Base-by-base conservation (phyloP, 208 protist species). In the Borovskyia barvae region DNA sequence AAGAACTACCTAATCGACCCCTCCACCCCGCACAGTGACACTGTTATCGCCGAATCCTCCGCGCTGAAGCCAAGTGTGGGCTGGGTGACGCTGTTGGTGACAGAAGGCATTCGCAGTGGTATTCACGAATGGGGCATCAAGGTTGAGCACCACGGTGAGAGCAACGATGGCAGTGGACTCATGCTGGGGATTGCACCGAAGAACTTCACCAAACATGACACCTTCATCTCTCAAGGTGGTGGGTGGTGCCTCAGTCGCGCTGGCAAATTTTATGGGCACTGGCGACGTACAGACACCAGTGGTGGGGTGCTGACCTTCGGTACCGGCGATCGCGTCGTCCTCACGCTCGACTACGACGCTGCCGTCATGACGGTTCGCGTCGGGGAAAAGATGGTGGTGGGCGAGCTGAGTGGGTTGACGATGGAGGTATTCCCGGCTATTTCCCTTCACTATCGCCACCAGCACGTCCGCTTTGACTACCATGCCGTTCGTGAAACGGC, bases 201-300 rank as follows among this genome's bases (percentile, higher is more conserved):
- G 55, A 86, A 33, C 42, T 97, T 94, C 61, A 66, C 59, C 53
- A 94, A 94, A 64, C 95, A 91, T 64, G 92, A 97, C 68, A 95
- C 89, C 37, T 97, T 97, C 59, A 95, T 97, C 26, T 95, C 89
- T 0, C 92, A 97, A 46, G 89, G 92, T 3, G 87, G 87, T 17
- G 92, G 92, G 15, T 97, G 92, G 92, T 97, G 92, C 50, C 53
- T 97, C 20, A 95, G 88, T 40, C 79, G 92, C 3, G 92, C 92
- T 6, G 92, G 92, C 28, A 97, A 97, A 57, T 93, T 97, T 49
- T 97, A 97, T 62, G 92, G 92, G 17, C 87, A 97, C 75, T 97
- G 92, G 90, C 66, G 84, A 14, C 77, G 89, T 28, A 82, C 87
- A 24, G 88, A 95, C 42, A 60, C 41, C 17, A 83, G 64, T 43